These are phyloP conservation scores for Juncus inflexus DNA, from an alignment of 176 grass and related monocot genomes.

Conservation along the genomic window DNA sequence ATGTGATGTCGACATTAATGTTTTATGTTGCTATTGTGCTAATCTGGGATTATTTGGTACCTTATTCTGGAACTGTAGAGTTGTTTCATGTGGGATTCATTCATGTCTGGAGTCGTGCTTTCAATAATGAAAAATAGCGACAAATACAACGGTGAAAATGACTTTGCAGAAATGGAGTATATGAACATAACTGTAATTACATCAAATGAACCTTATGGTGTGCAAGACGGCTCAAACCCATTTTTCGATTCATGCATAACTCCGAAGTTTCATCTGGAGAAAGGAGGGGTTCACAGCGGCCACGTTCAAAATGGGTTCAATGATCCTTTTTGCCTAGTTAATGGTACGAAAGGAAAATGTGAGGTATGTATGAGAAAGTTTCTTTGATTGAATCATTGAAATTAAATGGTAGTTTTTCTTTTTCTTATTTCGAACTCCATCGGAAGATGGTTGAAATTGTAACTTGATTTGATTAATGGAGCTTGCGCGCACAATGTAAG, in stretches of 20 bases:
- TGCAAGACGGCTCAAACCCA: slow-evolving; percentile 66
- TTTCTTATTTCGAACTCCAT: too few relatives aligned
- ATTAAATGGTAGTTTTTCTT: too few relatives aligned
- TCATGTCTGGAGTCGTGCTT: slow-evolving; percentile 56
- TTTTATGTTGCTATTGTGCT: too few relatives aligned
- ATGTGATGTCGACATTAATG: too few relatives aligned
- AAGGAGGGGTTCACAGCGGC: slow-evolving; percentile 62
- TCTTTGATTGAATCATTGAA: too few relatives aligned
- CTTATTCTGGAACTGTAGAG: slow-evolving; percentile 41
- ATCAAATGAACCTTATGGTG: slow-evolving; percentile 65
- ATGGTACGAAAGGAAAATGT: slow-evolving; percentile 63
- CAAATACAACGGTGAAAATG: slow-evolving; percentile 47
- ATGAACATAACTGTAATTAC: slow-evolving; percentile 78
- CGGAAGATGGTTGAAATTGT: too few relatives aligned
- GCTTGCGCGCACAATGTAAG: too few relatives aligned
- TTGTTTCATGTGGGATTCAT: slow-evolving; percentile 93
- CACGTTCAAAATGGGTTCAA: slow-evolving; percentile 72
- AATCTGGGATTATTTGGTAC: neutral
- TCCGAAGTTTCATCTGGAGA: slow-evolving; percentile 63
- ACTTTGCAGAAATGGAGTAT: slow-evolving; percentile 69
- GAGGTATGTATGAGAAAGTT: slow-evolving; percentile 69
- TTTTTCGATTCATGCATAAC: slow-evolving; percentile 43
- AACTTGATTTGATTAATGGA: too few relatives aligned
- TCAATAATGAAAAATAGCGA: slow-evolving; percentile 60
- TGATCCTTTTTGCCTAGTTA: slow-evolving; percentile 57